phyloP scores from a whole-genome alignment of 2,329 filamentous ascomycete species.

The Stagonosporopsis chrysanthemi region DNA sequence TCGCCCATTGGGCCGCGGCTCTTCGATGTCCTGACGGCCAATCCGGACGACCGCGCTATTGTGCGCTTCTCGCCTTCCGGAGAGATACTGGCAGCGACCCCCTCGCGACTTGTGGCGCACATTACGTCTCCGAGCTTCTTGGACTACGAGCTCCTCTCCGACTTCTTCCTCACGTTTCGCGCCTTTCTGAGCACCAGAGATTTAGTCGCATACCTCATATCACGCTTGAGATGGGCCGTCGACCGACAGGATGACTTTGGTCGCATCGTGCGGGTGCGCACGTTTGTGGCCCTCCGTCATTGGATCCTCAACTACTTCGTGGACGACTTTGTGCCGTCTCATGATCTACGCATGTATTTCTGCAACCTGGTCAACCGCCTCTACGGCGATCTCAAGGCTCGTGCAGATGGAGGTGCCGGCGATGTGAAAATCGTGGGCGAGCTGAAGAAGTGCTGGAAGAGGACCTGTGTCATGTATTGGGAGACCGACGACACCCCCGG shows the following conservation, averaged over 20 bases:
- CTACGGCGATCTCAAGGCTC: conserved; percentile 60
- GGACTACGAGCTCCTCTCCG: conserved; percentile 95
- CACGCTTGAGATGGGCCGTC: conserved; percentile 86
- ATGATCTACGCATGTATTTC: conserved; percentile 76
- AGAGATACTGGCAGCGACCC: conserved; percentile 87
- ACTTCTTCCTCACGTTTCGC: conserved; percentile 96
- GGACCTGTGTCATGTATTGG: conserved; percentile 90
- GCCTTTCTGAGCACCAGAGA: conserved; percentile 80
- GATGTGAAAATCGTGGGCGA: conserved; percentile 89
- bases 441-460: conserved; percentile 95
- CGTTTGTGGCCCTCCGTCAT: conserved; percentile 92
- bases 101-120: conserved; percentile 89
- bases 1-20: conserved; percentile 66
- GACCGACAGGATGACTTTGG: conserved; percentile 81
- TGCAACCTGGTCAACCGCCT: conserved; percentile 79
- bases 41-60: conserved; percentile 81
- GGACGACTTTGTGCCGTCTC: conserved; percentile 87
- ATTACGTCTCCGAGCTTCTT: conserved; percentile 96
- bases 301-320: conserved; percentile 99
- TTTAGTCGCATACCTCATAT: conserved; percentile 82
- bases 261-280: conserved; percentile 91
- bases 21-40: conserved; percentile 81
- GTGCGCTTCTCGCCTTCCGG: conserved; percentile 81
- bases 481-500: conserved; percentile 73
- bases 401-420: conserved; percentile 63